A percentile compares a stretch with the other conserved stretches of the same genome.
Conservation (phyloP, 2,329 filamentous ascomycete species). For the Hyphodiscus sp. region DNA sequence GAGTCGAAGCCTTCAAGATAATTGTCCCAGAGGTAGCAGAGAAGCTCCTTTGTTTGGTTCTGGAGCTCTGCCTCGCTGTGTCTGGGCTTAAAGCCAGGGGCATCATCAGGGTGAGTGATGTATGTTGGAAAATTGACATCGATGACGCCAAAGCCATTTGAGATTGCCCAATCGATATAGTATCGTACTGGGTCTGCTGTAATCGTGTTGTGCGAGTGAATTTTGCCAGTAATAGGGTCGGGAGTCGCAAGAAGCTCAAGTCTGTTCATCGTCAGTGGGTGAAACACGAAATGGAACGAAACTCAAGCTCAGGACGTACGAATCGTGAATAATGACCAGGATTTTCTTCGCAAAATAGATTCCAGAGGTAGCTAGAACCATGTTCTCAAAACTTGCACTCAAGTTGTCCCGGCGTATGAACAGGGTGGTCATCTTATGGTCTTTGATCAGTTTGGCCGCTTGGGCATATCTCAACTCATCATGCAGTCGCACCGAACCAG, state of each 20-base stretch:
- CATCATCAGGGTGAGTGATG: conserved; percentile 33
- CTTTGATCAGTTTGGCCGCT: conserved; percentile 61
- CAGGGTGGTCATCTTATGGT: conserved; percentile 71
- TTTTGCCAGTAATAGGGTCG: conserved; percentile 61
- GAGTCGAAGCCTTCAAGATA: conserved; percentile 75
- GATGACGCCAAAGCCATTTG: conserved; percentile 75
- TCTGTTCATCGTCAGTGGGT: conserved; percentile 33
- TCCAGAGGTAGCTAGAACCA: conserved; percentile 73
- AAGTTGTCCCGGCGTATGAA: conserved; percentile 69
- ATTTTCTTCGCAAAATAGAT: conserved; percentile 62
- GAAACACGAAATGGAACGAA: neutral
- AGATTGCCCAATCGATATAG: conserved; percentile 78
- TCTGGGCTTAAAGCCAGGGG: conserved; percentile 17
- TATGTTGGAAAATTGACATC: conserved; percentile 87
- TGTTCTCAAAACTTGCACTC: conserved; percentile 74
- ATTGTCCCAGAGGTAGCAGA: conserved; percentile 93
- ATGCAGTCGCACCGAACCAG: conserved; percentile 54
- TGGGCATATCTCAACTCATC: conserved; percentile 78
- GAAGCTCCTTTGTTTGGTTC: conserved; percentile 61
- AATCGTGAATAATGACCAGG: conserved; percentile 84
- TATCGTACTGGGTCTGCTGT: conserved; percentile 63
- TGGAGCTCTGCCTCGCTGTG: conserved; percentile 43
- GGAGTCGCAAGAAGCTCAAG: conserved; percentile 64
- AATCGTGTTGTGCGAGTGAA: conserved; percentile 82
- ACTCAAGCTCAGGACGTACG: conserved; percentile 45